Percentiles rank a stretch among this genome's conserved stretches.
phyloP scores from a whole-genome alignment of 805 yeast species.

The Debaryomyces hansenii region DNA sequence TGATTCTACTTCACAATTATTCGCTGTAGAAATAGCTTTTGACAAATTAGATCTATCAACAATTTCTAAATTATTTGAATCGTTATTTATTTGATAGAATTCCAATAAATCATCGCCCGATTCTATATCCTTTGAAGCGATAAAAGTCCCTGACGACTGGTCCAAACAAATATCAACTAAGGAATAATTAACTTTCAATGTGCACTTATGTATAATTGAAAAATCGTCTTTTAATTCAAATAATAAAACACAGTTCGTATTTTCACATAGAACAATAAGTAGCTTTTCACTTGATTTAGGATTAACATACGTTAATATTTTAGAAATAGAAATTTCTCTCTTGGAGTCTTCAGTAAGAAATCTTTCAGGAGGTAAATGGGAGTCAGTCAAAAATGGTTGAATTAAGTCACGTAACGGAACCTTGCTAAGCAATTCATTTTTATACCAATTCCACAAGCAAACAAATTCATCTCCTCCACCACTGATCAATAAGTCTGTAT shows the following conservation, averaged over 20 bases:
- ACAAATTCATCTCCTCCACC: slow-evolving; percentile 90
- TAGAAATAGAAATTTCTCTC: slow-evolving; percentile 55
- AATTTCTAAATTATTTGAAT: slow-evolving; percentile 15
- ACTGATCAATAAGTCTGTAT: slow-evolving; percentile 56
- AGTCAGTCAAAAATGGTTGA: slow-evolving; percentile 46
- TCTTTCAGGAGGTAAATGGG: slow-evolving; percentile 64
- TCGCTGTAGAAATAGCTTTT: slow-evolving; percentile 21
- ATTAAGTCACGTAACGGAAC: slow-evolving; percentile 47
- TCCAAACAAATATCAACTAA: slow-evolving; percentile 30
- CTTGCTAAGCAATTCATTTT: slow-evolving; percentile 44
- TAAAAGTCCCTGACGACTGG: slow-evolving; percentile 13
- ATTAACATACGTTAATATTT: slow-evolving; percentile 33
- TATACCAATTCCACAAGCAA: slow-evolving; percentile 76
- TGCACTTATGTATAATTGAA: slow-evolving; percentile 27
- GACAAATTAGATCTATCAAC: slow-evolving; percentile 13
- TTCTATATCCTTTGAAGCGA: slow-evolving; percentile 35
- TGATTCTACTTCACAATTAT: slow-evolving; percentile 32
- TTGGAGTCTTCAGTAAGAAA: slow-evolving; percentile 53
- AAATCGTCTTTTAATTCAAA: slow-evolving; percentile 27
- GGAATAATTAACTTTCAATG: slow-evolving; percentile 22
- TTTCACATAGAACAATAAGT: slow-evolving; percentile 50
- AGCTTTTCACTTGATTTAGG: slow-evolving; percentile 19
- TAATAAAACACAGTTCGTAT: slow-evolving; percentile 46
- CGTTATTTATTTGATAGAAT: slow-evolving; percentile 18
- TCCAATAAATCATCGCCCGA: slow-evolving; percentile 24